Evolutionary conservation across 1,284 basidiomycete genomes (phyloP).

Genomic region (Xerocomus amazonicus): DNA sequence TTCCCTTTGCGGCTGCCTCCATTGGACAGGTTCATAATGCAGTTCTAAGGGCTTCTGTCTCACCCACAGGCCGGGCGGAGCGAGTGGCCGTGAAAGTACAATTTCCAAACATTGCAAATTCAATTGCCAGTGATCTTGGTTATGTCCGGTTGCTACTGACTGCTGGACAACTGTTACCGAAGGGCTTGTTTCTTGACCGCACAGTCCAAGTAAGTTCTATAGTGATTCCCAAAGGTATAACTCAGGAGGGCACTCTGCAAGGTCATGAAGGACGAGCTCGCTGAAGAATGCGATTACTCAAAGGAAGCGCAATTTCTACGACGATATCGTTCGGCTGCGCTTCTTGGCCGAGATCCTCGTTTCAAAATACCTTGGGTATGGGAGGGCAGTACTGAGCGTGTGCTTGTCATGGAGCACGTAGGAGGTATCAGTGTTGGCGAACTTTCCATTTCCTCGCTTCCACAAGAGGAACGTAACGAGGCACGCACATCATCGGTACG

Average conservation of each 20-base stretch:
- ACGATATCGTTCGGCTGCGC: slow-evolving; percentile 52
- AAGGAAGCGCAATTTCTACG: slow-evolving; percentile 79
- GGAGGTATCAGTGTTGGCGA: slow-evolving; percentile 80
- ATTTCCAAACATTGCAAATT: slow-evolving; percentile 88
- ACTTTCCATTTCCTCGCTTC: slow-evolving; percentile 46
- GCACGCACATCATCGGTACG: slow-evolving; percentile 40
- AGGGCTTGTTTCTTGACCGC: slow-evolving; percentile 85
- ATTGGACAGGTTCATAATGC: slow-evolving; percentile 96
- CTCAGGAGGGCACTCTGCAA: slow-evolving; percentile 22
- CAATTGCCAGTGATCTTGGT: slow-evolving; percentile 84
- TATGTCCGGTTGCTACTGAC: slow-evolving; percentile 85
- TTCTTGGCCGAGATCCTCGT: slow-evolving; percentile 56
- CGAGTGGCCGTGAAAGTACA: slow-evolving; percentile 93
- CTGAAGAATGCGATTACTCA: slow-evolving; percentile 93
- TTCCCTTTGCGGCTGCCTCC: slow-evolving; percentile 94
- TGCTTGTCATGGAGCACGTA: slow-evolving; percentile 90
- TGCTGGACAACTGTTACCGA: slow-evolving; percentile 78
- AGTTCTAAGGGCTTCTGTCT: slow-evolving; percentile 48
- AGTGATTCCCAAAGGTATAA: not conserved
- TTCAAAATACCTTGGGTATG: slow-evolving; percentile 89
- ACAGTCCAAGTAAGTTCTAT: slow-evolving; percentile 62
- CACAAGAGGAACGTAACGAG: slow-evolving; percentile 70
- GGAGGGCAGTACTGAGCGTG: slow-evolving; percentile 74
- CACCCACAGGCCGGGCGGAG: slow-evolving; percentile 52
- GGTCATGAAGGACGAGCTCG: slow-evolving; percentile 90